Base-by-base conservation (phyloP, 2,329 filamentous ascomycete species). In the Tolypocladium ovalisporum region DNA sequence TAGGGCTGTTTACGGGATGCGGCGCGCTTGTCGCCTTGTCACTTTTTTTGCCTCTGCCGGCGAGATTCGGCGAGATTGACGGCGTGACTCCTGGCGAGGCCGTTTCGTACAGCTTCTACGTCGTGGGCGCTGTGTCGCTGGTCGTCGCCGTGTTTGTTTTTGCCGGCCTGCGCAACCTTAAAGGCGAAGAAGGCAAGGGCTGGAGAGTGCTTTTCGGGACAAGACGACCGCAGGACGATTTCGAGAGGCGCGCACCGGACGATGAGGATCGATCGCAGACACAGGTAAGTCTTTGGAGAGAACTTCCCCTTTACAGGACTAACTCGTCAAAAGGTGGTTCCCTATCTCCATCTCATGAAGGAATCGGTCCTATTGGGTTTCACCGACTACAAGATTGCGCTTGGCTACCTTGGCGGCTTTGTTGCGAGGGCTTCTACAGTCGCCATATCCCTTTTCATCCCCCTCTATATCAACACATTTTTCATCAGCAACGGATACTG, bases 381-480 rank as follows among this genome's bases (percentile, higher is more conserved):
- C 64, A 84, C 77, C 10, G 89, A 95, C 67, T 79, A 84, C 12
- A 83, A 88, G 63, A 96, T 99, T 60, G 86, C 85, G 22, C 79
- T 97, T 0, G 93, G 89, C 34, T 99, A 97, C 67, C 76, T 97
- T 0, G 94, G 93, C 61, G 94, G 94, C 1, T 97, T 97, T 66
- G 93, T 99, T 2, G 93, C 92, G 12, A 85, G 94, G 57, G 92
- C 94, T 9, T 97, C 92, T 0, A 96, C 91, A 0, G 94, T 99
- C 6, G 93, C 89, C 55, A 96, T 99, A 62, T 95, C 90, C 0
- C 82, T 97, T 7, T 99, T 97, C 73, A 88, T 99, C 56, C 94
- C 94, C 0, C 81, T 99, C 2, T 95, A 89, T 68, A 85, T 97
- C 65, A 97, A 97, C 69, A 86, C 90, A 29, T 96, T 90, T 71